Evolutionary conservation across 192 early-diverging fungal genomes (phyloP), one percentile per base, ranked within the genome.

Genomic region (Coemansia sp.): DNA sequence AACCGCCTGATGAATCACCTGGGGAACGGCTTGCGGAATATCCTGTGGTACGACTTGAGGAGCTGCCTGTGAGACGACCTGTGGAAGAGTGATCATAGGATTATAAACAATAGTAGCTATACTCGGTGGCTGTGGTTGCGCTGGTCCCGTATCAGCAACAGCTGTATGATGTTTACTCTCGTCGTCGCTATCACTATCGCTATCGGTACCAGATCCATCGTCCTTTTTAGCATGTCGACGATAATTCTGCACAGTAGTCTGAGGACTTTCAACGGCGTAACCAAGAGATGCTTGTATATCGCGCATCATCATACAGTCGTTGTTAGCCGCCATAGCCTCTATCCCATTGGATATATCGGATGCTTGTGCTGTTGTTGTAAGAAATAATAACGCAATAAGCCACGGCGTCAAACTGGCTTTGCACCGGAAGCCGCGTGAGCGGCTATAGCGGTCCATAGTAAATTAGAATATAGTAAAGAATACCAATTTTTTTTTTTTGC

Each of bases 161-260:
- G 52, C 57, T 5, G 13, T 27, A 2, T 27, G 29, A n/a, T 61
- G 33, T 2, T 57, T 55, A 15, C 52, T 24, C 16, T 73, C 36
- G 15, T 73, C 52, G 10, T 66, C 71, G 38, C 61, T 46, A 27
- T 74, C 67, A 43, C 73, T 75, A 15, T 74, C 72, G 38, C 73
- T 75, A 11, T 59, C 72, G 40, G 49, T 68, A 29, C 49, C 67
- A 33, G 57, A 33, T 11, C 52, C 67, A 41, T 51, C 31, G 62
- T 51, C 62, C 10, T 54, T 63, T 3, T 34, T 29, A 4, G 47
- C 72, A 11, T 15, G 27, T 8, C 22, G 31, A 16, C 55, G 9
- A 43, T 43, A 15, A 43, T 22, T 24, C 52, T 10, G 20, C 52
- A 54, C 49, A 20, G 49, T 51, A 8, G 16, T 20, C 22, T 12